phyloP scores from a whole-genome alignment of 345 rosid genomes.

The Arabis hirsuta region DNA sequence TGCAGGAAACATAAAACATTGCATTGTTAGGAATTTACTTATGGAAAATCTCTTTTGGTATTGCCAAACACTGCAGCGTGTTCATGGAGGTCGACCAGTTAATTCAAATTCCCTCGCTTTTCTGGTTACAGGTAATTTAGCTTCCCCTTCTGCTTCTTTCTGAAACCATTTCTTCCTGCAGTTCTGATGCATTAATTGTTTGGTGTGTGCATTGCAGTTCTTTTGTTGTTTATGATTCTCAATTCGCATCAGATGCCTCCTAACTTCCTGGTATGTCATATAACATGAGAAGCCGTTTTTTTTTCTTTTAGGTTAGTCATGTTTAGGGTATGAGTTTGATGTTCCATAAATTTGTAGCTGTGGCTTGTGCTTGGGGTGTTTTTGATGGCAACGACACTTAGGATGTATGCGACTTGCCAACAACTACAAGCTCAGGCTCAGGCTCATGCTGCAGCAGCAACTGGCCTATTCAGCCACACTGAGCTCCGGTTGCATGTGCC shows the following conservation, averaged over 20 bases:
- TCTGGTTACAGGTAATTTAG: conserved; percentile 77
- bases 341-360: conserved; percentile 54
- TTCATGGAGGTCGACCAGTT: conserved; percentile 83
- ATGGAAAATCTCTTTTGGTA: conserved; percentile 18
- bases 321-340: conserved; percentile 27
- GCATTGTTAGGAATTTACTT: not conserved
- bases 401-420: conserved; percentile 97
- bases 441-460: conserved; percentile 86
- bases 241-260: conserved; percentile 94
- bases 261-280: conserved; percentile 76
- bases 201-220: conserved; percentile 53
- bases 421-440: conserved; percentile 96
- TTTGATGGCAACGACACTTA: conserved; percentile 81
- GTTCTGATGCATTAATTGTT: conserved; percentile 15
- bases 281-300: not conserved
- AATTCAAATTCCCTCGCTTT: conserved; percentile 86
- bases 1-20: not conserved
- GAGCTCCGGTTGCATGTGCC: conserved; percentile 91
- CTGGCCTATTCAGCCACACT: conserved; percentile 84
- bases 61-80: conserved; percentile 53
- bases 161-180: no score
- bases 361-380: conserved; percentile 95
- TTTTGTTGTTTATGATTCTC: conserved; percentile 90
- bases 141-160: conserved; percentile 2
- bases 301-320: not conserved